Percentiles rank a stretch among this genome's conserved stretches.
Conservation (phyloP, 169 alveolate species). For the Eimeria sp. region DNA sequence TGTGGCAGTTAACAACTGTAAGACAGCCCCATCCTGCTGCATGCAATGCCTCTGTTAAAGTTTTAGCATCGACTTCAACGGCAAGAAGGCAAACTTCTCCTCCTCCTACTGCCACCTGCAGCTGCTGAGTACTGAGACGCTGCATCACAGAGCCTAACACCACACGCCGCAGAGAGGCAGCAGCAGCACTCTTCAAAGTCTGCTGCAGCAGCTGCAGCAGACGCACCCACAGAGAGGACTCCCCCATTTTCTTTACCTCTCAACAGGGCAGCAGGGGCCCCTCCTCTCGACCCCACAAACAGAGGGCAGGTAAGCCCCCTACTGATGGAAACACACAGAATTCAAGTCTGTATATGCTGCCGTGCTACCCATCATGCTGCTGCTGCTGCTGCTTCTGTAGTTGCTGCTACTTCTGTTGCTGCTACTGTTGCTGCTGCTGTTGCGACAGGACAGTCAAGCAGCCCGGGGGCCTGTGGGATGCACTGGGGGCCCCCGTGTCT, state of each 20-base stretch:
- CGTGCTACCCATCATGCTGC: constrained; percentile 25
- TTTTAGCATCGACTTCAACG: neutral
- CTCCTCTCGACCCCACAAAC: neutral
- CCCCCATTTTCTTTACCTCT: neutral
- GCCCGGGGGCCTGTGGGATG: neutral
- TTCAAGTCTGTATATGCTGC: neutral
- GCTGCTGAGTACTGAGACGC: constrained; percentile 51
- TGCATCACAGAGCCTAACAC: constrained; percentile 10
- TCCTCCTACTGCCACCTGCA: constrained; percentile 26
- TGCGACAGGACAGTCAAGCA: neutral
- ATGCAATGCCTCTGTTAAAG: constrained; percentile 19
- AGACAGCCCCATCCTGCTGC: constrained; percentile 70
- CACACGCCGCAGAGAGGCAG: constrained; percentile 37
- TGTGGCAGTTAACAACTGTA: constrained; percentile 17
- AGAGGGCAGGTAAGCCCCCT: neutral
- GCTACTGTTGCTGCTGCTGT: constrained; percentile 26
- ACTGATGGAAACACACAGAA: neutral
- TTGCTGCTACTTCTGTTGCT: neutral
- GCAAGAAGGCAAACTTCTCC: constrained; percentile 56
- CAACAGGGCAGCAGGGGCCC: constrained; percentile 7
- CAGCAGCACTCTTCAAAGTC: constrained; percentile 27
- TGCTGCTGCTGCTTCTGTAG: constrained; percentile 8
- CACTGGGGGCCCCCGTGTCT: neutral
- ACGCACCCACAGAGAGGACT: constrained; percentile 22
- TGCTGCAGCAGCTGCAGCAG: constrained; percentile 68